Conservation (phyloP, 441 rosid species). For the Raphanus hybrid region DNA sequence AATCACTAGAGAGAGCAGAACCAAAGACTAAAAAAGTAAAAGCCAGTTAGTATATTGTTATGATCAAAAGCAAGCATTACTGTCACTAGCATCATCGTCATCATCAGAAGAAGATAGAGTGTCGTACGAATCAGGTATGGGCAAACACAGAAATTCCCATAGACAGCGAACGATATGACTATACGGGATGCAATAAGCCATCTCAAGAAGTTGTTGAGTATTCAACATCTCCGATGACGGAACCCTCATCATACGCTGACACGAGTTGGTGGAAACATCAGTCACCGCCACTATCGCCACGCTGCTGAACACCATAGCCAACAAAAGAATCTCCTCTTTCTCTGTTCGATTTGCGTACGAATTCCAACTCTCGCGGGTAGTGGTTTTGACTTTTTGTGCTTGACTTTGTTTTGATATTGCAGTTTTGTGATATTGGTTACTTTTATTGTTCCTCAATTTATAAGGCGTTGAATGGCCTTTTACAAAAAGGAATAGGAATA, state of each 20-base stretch:
- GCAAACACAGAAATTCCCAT: conserved; percentile 63
- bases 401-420: not conserved
- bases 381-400: conserved; percentile 8
- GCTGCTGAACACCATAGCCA: conserved; percentile 65
- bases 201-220: conserved; percentile 60
- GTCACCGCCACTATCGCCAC: conserved; percentile 49
- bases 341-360: not conserved
- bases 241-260: conserved; percentile 54
- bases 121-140: conserved; percentile 47
- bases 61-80: not conserved
- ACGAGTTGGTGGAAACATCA: conserved; percentile 52
- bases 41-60: too few relatives aligned
- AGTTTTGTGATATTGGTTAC: conserved; percentile 5
- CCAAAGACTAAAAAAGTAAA: too few relatives aligned
- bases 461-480: not conserved
- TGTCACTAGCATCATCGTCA: conserved; percentile 7
- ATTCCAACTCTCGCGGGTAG: not conserved
- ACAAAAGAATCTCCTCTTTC: not conserved
- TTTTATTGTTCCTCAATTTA: not conserved
- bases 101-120: conserved; percentile 28
- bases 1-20: too few relatives aligned
- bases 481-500: not conserved
- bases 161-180: conserved; percentile 55
- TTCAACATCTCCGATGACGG: conserved; percentile 49
- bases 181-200: conserved; percentile 67